Evolutionary conservation across 345 rosid genomes (phyloP).

Genomic region (Melaleuca alternifolia): DNA sequence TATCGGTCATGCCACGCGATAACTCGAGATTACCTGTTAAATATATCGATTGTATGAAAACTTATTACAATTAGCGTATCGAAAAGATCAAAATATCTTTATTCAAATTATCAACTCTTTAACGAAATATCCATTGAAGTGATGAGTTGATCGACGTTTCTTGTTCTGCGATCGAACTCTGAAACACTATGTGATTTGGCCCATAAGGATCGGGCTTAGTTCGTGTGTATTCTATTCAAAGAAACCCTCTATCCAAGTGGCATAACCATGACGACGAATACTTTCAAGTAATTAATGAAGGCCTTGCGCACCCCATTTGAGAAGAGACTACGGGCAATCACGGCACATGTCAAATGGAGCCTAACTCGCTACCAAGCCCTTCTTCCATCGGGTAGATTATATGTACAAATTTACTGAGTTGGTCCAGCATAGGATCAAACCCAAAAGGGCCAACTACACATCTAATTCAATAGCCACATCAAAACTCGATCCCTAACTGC

Average conservation of each 20-base stretch:
- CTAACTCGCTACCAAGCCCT: not conserved
- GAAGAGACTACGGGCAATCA: not conserved
- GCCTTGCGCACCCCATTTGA: not conserved
- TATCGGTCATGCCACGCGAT: not conserved
- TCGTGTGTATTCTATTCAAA: not conserved
- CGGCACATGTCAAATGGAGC: not conserved
- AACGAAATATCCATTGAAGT: accelerated
- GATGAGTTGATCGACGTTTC: not conserved
- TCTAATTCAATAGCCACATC: not conserved
- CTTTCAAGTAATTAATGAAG: not conserved
- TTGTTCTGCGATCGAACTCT: not conserved
- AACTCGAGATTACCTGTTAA: not conserved
- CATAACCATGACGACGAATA: not conserved
- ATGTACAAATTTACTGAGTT: not conserved
- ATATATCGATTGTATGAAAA: accelerated
- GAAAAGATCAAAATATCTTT: not conserved
- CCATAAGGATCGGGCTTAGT: not conserved
- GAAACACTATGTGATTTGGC: not conserved
- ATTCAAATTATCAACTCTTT: not conserved
- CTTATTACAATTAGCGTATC: accelerated
- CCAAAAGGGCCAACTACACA: not conserved
- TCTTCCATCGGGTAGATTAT: not conserved
- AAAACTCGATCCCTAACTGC: not conserved
- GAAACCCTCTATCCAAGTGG: not conserved
- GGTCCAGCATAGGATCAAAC: not conserved